These are phyloP conservation scores for Entophlyctis helioformis DNA, from an alignment of 192 early-diverging fungal species.

Conservation along the genomic window DNA sequence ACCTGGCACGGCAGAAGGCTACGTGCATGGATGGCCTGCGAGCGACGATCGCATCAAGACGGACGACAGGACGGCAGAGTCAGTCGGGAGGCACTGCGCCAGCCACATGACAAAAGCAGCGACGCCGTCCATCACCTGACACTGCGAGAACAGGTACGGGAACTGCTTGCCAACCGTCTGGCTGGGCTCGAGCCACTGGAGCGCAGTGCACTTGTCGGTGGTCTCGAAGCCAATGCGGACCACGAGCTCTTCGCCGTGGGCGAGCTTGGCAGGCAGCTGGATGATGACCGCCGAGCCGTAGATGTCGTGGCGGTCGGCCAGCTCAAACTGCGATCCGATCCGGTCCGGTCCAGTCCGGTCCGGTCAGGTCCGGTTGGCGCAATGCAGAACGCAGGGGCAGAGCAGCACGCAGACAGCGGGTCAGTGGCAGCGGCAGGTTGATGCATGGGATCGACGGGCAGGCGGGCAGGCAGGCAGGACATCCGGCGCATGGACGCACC, in stretches of 20 bases:
- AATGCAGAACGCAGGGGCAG: too few relatives aligned
- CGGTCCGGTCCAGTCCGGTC: background rate
- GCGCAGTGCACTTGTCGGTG: slow-evolving; percentile 68
- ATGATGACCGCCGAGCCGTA: slow-evolving; percentile 67
- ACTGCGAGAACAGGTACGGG: slow-evolving; percentile 96
- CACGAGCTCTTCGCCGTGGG: slow-evolving; percentile 32
- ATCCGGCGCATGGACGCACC: background rate
- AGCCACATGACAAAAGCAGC: background rate
- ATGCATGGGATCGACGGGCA: too few relatives aligned
- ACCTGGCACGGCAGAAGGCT: slow-evolving; percentile 81
- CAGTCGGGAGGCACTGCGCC: too few relatives aligned
- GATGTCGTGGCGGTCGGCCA: slow-evolving; percentile 42
- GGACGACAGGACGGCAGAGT: too few relatives aligned
- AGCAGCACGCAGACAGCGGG: too few relatives aligned
- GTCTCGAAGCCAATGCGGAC: slow-evolving; percentile 68
- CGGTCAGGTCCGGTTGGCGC: background rate
- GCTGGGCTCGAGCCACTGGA: slow-evolving; percentile 83
- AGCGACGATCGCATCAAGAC: too few relatives aligned
- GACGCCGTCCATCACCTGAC: slow-evolving; percentile 43
- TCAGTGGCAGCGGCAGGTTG: too few relatives aligned
- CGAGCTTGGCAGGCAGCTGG: slow-evolving; percentile 28
- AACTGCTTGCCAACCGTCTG: slow-evolving; percentile 89
- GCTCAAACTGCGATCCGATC: slow-evolving; percentile 19
- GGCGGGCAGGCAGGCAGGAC: too few relatives aligned
- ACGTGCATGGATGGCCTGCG: slow-evolving; percentile 76